Evolutionary conservation across 2,329 filamentous ascomycete genomes (phyloP).

Genomic region (Claviceps paspali): DNA sequence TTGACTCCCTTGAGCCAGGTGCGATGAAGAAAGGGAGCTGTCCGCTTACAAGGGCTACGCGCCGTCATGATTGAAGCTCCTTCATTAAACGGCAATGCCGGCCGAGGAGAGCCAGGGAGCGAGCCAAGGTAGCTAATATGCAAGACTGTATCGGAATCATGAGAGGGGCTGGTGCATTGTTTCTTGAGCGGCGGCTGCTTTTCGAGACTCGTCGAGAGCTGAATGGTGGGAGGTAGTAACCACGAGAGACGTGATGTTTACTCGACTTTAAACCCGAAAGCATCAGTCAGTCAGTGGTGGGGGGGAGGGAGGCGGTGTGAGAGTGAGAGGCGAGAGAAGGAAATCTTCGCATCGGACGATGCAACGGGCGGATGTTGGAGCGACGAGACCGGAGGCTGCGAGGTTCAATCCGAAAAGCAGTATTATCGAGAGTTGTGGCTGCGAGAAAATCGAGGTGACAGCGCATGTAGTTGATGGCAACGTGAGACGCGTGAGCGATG

Average conservation of each 20-base stretch:
- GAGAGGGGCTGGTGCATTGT: constrained; percentile 6
- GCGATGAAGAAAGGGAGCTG: constrained; percentile 38
- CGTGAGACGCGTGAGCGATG: constrained; percentile 15
- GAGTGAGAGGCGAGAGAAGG: background rate
- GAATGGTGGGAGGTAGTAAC: background rate
- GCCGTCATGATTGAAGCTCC: constrained; percentile 31
- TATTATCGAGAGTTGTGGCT: background rate
- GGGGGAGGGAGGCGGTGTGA: too few species aligned
- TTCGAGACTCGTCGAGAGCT: background rate
- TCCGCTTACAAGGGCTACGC: constrained; percentile 30
- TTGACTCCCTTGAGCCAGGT: constrained; percentile 35
- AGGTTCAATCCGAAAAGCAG: background rate
- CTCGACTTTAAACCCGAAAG: background rate
- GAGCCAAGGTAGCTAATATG: background rate
- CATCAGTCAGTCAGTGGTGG: background rate
- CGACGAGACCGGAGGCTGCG: too few species aligned
- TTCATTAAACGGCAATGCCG: constrained; percentile 15
- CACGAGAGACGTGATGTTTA: constrained; percentile 1
- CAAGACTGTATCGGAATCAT: constrained; percentile 4
- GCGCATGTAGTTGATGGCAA: constrained; percentile 4
- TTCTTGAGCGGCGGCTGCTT: background rate
- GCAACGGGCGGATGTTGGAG: too few species aligned
- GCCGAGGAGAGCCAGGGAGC: background rate
- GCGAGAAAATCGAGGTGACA: background rate
- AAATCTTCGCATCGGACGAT: too few species aligned